A percentile compares a stretch with the other conserved stretches of the same genome.
Conservation (phyloP, 2,329 filamentous ascomycete genomes). For the Didymella pomorum region DNA sequence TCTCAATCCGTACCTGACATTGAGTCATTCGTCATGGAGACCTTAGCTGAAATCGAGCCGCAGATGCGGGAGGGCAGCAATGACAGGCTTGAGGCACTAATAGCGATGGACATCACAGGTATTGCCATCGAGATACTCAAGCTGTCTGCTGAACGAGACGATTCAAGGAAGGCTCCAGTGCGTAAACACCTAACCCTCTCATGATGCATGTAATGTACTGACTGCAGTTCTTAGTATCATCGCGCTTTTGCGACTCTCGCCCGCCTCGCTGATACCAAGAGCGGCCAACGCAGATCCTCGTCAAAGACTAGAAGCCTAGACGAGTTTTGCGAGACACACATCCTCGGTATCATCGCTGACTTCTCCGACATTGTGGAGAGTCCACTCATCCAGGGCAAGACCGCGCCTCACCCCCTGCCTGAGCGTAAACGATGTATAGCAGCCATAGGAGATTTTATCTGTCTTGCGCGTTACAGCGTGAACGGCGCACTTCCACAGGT, state of each 20-base stretch:
- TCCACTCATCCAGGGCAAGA: conserved; percentile 50
- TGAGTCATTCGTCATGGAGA: conserved; percentile 72
- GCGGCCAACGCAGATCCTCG: conserved; percentile 54
- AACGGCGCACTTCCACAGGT: conserved; percentile 86
- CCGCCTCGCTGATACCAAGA: conserved; percentile 58
- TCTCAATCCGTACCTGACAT: conserved; percentile 69
- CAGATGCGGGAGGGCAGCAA: conserved; percentile 69
- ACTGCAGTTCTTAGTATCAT: conserved; percentile 47
- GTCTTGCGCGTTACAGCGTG: conserved; percentile 74
- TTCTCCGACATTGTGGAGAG: conserved; percentile 83
- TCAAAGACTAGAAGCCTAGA: conserved; percentile 67
- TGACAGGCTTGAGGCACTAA: conserved; percentile 70
- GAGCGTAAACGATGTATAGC: conserved; percentile 82
- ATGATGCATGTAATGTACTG: neutral
- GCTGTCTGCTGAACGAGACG: conserved; percentile 73
- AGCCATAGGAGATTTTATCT: conserved; percentile 88
- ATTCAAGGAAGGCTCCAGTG: conserved; percentile 64
- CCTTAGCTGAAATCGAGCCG: conserved; percentile 72
- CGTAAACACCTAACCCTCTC: conserved; percentile 39
- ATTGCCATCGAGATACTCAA: conserved; percentile 85
- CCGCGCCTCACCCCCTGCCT: conserved; percentile 61
- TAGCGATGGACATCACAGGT: conserved; percentile 77
- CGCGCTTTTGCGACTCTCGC: conserved; percentile 60
- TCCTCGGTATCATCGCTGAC: conserved; percentile 84
- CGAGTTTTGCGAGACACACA: conserved; percentile 80